A percentile compares a stretch with the other conserved stretches of the same genome.
phyloP scores from a whole-genome alignment of 192 early-diverging fungal species.

The Backusella westeae region DNA sequence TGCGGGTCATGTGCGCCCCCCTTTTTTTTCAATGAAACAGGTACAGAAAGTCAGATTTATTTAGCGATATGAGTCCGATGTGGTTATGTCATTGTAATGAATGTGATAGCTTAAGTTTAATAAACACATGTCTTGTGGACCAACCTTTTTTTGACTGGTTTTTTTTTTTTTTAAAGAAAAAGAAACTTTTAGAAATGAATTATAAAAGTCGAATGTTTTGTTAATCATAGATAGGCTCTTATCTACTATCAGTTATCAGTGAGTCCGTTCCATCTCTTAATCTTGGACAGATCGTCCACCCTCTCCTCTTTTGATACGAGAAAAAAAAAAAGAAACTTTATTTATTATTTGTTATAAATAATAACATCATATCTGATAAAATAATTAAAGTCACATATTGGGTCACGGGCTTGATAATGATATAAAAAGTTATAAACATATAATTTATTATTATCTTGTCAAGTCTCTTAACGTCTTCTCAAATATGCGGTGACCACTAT shows the following conservation, averaged over 20 bases:
- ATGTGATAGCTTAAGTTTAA: neutral
- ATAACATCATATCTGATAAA: constrained; percentile 7
- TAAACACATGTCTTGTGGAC: neutral
- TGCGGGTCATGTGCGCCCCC: neutral
- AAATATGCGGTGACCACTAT: neutral
- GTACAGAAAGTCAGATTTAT: neutral
- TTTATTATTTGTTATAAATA: neutral
- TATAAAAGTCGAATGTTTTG: neutral
- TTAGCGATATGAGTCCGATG: neutral
- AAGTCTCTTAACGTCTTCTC: neutral
- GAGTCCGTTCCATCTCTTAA: neutral
- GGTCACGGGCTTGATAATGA: neutral
- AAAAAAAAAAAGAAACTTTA: neutral
- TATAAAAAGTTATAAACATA: neutral
- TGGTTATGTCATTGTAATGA: constrained; percentile 1
- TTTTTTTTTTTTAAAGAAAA: too few relatives aligned
- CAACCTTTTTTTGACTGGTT: neutral
- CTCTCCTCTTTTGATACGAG: neutral
- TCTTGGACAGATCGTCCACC: neutral
- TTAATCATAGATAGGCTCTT: neutral
- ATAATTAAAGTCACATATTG: neutral
- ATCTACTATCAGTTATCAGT: constrained; percentile 3
- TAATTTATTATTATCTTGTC: constrained; percentile 1
- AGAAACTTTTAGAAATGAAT: too few relatives aligned
- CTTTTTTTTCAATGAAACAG: neutral